Percentiles rank a stretch among this genome's conserved stretches.
Evolutionary conservation across 1,284 basidiomycete genomes (phyloP).

Genomic region (Phellopilus nigrolimitatus): DNA sequence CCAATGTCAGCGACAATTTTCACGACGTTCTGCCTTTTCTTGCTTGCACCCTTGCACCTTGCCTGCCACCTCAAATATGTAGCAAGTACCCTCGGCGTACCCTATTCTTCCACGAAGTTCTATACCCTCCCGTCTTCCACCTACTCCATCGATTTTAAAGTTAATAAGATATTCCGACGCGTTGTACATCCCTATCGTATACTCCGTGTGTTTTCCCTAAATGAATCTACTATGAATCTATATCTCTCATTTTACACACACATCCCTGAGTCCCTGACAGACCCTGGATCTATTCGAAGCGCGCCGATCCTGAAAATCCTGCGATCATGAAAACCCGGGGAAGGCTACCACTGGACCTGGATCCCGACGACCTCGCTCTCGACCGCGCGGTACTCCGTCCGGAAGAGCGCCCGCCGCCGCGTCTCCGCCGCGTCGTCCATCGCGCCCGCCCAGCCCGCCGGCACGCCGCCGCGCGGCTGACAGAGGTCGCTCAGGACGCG

Average conservation of each 20-base stretch:
- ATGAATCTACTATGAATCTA: no score
- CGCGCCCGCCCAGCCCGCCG: constrained; percentile 29
- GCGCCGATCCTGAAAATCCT: not conserved
- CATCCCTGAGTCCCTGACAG: no score
- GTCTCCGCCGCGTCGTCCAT: constrained; percentile 39
- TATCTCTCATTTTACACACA: no score
- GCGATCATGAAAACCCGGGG: not conserved
- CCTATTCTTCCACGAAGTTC: no score
- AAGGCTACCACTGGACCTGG: constrained; percentile 72
- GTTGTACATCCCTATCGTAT: no score
- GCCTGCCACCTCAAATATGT: no score
- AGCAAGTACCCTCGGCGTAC: no score
- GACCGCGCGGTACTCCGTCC: constrained; percentile 83
- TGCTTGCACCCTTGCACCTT: not conserved
- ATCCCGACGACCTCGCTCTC: constrained; percentile 82
- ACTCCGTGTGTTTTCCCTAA: no score
- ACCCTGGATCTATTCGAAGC: no score
- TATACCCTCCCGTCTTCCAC: no score
- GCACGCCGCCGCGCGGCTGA: constrained; percentile 27
- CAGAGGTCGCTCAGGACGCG: constrained; percentile 23
- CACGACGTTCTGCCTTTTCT: not conserved
- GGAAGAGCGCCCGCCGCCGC: constrained; percentile 49
- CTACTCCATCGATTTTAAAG: no score
- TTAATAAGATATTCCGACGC: no score
- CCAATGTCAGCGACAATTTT: not conserved